These are phyloP conservation scores for Chimonanthus praecox DNA, from an alignment of 164 flowering plant species.

Conservation along the genomic window DNA sequence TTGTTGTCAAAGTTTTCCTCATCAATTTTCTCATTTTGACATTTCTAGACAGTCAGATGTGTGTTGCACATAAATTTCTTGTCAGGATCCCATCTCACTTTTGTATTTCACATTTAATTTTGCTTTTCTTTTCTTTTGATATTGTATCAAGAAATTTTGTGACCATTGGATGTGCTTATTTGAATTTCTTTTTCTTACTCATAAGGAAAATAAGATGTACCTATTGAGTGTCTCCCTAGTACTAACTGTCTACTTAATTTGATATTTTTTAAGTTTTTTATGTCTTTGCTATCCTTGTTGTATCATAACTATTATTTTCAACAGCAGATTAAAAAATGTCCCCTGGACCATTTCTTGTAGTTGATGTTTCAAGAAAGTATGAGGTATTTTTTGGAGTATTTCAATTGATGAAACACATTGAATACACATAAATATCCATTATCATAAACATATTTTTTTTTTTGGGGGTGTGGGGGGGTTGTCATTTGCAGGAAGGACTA, in stretches of 20 bases:
- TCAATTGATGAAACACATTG: not conserved
- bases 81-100: no score
- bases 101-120: no score
- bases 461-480: not conserved
- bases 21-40: no score
- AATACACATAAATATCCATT: no score
- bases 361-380: conserved; percentile 52
- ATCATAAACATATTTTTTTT: not conserved
- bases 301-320: conserved; percentile 4
- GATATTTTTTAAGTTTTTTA: not conserved
- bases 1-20: no score
- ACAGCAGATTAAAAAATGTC: conserved; percentile 58
- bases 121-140: no score
- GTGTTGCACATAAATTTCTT: no score
- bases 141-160: not conserved
- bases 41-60: no score
- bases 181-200: conserved; percentile 1
- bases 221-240: not conserved
- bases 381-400: conserved; percentile 40
- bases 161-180: not conserved
- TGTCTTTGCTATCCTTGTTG: not conserved
- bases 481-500: conserved; percentile 64
- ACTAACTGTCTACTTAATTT: not conserved
- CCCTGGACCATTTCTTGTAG: conserved; percentile 87
- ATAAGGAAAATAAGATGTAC: not conserved